Evolutionary conservation across 1,284 basidiomycete genomes (phyloP).

Genomic region (Fistulinella cinereoalba): DNA sequence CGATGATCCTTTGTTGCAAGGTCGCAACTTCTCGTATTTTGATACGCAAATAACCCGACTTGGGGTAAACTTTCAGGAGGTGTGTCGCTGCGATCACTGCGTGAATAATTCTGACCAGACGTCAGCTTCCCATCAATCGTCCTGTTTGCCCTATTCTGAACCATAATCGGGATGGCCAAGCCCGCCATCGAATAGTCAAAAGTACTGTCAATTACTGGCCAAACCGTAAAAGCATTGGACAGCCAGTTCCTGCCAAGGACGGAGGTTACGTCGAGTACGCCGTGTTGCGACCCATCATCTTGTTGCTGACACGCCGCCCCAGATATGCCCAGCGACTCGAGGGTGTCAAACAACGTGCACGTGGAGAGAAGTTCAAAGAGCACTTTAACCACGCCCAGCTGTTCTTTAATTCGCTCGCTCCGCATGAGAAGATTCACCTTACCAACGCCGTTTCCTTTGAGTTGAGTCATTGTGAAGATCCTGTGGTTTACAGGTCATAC

Average conservation of each 20-base stretch:
- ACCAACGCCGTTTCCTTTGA: conserved; percentile 71
- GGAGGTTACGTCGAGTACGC: conserved; percentile 64
- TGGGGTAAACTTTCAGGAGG: conserved; percentile 71
- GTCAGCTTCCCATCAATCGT: conserved; percentile 74
- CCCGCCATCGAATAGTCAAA: conserved; percentile 58
- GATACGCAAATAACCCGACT: conserved; percentile 77
- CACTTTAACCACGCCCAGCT: conserved; percentile 70
- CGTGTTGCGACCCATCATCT: background rate
- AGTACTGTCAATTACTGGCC: conserved; percentile 71
- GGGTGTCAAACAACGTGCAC: conserved; percentile 68
- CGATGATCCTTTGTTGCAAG: conserved; percentile 80
- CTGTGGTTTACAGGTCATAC: conserved; percentile 64
- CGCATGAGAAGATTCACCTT: conserved; percentile 67
- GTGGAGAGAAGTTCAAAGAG: conserved; percentile 72
- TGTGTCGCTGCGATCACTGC: conserved; percentile 15
- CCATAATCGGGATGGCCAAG: conserved; percentile 65
- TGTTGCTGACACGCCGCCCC: background rate
- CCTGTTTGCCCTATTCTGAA: conserved; percentile 80
- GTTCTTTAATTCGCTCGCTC: conserved; percentile 74
- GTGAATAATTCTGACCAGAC: conserved; percentile 17
- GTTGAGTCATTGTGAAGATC: conserved; percentile 75
- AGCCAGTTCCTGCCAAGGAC: conserved; percentile 44
- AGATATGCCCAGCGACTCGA: conserved; percentile 50
- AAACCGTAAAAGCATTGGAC: conserved; percentile 59
- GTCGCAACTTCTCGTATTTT: conserved; percentile 81